phyloP scores from a whole-genome alignment of 805 yeast genomes.

The Suhomyces vadensis region DNA sequence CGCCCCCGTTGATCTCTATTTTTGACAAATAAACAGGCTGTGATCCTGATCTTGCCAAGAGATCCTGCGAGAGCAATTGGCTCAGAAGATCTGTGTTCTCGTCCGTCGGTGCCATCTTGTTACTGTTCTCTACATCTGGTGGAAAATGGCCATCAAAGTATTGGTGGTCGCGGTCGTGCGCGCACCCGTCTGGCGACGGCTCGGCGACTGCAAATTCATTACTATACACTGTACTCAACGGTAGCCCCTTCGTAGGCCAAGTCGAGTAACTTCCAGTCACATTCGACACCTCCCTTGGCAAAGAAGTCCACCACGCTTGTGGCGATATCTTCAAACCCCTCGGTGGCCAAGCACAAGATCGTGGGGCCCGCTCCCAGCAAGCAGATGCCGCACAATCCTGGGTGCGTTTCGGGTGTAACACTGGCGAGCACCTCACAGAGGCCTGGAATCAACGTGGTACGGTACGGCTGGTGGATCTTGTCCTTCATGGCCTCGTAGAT shows the following conservation, averaged over 20 bases:
- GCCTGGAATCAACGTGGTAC: conserved; percentile 90
- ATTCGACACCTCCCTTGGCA: conserved; percentile 60
- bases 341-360: conserved; percentile 88
- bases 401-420: conserved; percentile 78
- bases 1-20: conserved; percentile 45
- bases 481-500: conserved; percentile 97
- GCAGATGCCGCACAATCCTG: conserved; percentile 90
- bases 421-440: conserved; percentile 74
- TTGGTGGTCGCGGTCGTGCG: not conserved
- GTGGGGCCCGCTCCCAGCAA: conserved; percentile 99
- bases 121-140: not conserved
- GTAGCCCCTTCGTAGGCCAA: conserved; percentile 88
- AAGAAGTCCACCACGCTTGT: conserved; percentile 70
- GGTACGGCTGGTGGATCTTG: conserved; percentile 94
- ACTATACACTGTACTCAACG: conserved; percentile 42
- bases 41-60: conserved; percentile 29
- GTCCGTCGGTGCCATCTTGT: conserved; percentile 1
- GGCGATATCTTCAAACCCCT: conserved; percentile 82
- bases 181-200: no score
- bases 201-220: no score
- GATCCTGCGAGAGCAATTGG: conserved; percentile 26
- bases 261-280: conserved; percentile 81
- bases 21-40: conserved; percentile 38
- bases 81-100: conserved; percentile 9
- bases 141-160: conserved; percentile 2